Base-by-base conservation (phyloP, 2,329 filamentous ascomycete genomes). In the Fonsecaea pedrosoi region DNA sequence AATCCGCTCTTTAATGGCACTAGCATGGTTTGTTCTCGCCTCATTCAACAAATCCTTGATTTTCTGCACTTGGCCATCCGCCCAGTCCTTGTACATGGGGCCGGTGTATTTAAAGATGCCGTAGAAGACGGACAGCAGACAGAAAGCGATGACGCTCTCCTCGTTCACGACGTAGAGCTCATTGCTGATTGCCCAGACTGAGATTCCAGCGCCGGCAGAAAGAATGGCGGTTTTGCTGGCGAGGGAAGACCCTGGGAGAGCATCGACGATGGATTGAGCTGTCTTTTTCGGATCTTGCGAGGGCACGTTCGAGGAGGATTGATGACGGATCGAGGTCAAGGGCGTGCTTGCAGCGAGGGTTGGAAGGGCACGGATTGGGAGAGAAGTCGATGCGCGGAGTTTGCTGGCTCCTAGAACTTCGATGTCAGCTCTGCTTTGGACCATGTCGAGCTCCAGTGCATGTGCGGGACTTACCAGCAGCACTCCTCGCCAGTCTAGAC, bases 111-210 rank as follows among this genome's bases (percentile, higher is more conserved):
- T 95, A 84, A 92, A 94, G 76, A 97, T 87, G 70, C 89, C 92
- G 78, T 86, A 90, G 90, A 96, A 99, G 79, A 98, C 92, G 79
- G 90, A 92, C 78, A 98, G 85, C 77, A 99, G 86, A 81, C 91
- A 95, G 84, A 99, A 88, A 73, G 92, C 92, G 78, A 96, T 92
- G 79, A 99, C 91, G 71, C 94, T 91, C 86, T 99, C 95, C 87
- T 99, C 95, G 85, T 99, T 99, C 83, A 99, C 87, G 80, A 99
- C 93, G 84, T 97, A 98, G 86, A 98, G 93, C 88, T 99, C 95
- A 85, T 96, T 99, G 89, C 92, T 96, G 84, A 99, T 93, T 78
- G 93, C 95, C 79, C 95, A 96, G 81, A 96, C 87, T 77, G 92
- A 94, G 75, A 96, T 83, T 83, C 91, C 94, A 77, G 95, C 92